Percentiles rank a stretch among this genome's conserved stretches.
These are phyloP conservation scores for Aureobasidium subglaciale DNA, from an alignment of 2,329 filamentous ascomycete species.

Conservation along the genomic window DNA sequence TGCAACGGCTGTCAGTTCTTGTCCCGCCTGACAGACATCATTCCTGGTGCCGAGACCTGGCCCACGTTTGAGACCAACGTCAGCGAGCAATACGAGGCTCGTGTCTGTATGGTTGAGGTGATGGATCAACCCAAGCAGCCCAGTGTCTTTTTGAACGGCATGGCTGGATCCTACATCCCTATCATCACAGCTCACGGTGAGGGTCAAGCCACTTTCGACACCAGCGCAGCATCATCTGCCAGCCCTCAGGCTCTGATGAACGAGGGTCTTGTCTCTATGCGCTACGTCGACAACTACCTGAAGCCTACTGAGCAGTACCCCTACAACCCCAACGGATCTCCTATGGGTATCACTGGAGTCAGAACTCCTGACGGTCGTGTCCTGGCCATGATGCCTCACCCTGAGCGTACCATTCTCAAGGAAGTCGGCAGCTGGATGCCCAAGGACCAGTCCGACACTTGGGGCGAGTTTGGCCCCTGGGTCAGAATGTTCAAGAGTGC, in stretches of 20 bases:
- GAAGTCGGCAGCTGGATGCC: constrained; percentile 73
- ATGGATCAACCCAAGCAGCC: constrained; percentile 51
- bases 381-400: constrained; percentile 87
- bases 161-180: constrained; percentile 73
- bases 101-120: constrained; percentile 78
- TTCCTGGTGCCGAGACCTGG: constrained; percentile 77
- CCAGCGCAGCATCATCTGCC: constrained; percentile 38
- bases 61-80: constrained; percentile 79
- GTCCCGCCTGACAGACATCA: constrained; percentile 70
- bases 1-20: constrained; percentile 98
- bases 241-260: constrained; percentile 49
- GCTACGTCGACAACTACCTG: constrained; percentile 78
- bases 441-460: constrained; percentile 52
- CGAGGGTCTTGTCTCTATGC: constrained; percentile 65
- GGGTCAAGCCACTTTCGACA: constrained; percentile 59
- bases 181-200: constrained; percentile 90
- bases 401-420: constrained; percentile 78
- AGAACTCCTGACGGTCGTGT: constrained; percentile 71
- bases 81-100: constrained; percentile 83
- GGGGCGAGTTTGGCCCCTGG: constrained; percentile 83
- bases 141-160: constrained; percentile 84
- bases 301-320: constrained; percentile 76
- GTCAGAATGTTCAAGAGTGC: constrained; percentile 79
- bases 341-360: constrained; percentile 72
- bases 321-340: constrained; percentile 81